These are phyloP conservation scores for Paspalum notatum DNA, from an alignment of 176 grass and related monocot genomes.

Conservation along the genomic window DNA sequence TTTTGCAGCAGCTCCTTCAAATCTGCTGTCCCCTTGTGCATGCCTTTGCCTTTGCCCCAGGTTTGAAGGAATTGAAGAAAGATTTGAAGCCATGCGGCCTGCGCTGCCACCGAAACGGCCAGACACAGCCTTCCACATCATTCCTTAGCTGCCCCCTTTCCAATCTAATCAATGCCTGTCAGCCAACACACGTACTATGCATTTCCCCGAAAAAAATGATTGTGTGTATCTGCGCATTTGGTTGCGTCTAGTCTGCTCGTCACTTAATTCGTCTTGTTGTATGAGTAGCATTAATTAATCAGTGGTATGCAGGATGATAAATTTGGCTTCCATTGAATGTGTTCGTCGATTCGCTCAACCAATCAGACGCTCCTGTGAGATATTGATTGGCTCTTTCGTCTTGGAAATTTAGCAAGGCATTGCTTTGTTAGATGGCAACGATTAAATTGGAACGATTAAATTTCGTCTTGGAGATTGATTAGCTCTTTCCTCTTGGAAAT, in stretches of 20 bases:
- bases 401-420: too few species aligned
- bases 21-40: conserved; percentile 27
- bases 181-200: not conserved
- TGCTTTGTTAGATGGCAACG: not conserved
- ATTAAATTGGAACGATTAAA: too few species aligned
- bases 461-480: too few species aligned
- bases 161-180: not conserved
- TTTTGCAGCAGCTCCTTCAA: conserved; percentile 49
- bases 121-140: conserved; percentile 42
- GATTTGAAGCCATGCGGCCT: conserved; percentile 28
- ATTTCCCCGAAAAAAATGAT: conserved; percentile 2
- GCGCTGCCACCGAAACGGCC: conserved; percentile 30
- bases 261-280: not conserved
- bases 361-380: not conserved
- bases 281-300: conserved; percentile 9
- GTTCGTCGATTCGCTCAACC: not conserved
- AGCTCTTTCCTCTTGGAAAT: too few species aligned
- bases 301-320: not conserved
- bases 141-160: conserved; percentile 8
- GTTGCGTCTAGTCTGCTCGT: not conserved
- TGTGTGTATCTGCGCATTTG: not conserved
- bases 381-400: too few species aligned
- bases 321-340: not conserved
- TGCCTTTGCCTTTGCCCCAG: not conserved
- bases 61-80: conserved; percentile 40